These are phyloP conservation scores for Pseudoturritis turrita DNA, from an alignment of 345 rosid genomes.

Conservation along the genomic window DNA sequence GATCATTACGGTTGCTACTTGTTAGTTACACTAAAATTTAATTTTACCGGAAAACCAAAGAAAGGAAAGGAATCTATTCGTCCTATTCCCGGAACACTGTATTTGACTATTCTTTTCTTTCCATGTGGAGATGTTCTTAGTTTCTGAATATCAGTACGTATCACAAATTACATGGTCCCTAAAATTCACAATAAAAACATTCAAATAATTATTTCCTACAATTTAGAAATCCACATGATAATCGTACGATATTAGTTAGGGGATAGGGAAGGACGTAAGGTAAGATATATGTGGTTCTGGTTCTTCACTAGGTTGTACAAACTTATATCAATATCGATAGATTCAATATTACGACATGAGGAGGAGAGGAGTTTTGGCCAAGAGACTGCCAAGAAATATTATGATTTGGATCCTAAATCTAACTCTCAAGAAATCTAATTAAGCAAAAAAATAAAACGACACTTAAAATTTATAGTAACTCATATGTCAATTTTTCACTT, in stretches of 20 bases:
- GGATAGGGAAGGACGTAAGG: neutral
- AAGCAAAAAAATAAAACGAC: too few relatives aligned
- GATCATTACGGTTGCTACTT: neutral
- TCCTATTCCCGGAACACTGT: neutral
- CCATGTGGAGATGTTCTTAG: constrained; percentile 7
- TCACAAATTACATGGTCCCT: constrained; percentile 8
- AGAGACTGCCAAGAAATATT: too few relatives aligned
- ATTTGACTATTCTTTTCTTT: too few relatives aligned
- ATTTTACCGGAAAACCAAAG: too few relatives aligned
- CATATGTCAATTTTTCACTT: too few relatives aligned
- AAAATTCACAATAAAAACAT: neutral
- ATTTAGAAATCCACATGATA: neutral
- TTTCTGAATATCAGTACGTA: neutral
- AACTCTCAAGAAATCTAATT: too few relatives aligned
- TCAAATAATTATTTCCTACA: neutral
- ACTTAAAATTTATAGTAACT: too few relatives aligned
- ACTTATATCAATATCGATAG: neutral
- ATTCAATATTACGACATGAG: too few relatives aligned
- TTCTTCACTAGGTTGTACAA: neutral
- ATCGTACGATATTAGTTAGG: neutral
- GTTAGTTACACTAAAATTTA: neutral
- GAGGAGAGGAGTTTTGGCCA: too few relatives aligned
- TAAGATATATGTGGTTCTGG: constrained; percentile 10
- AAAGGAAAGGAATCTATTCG: too few relatives aligned
- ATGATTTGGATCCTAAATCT: too few relatives aligned